Evolutionary conservation across 306 rosid genomes (phyloP).

Genomic region (Ormosia emarginata): DNA sequence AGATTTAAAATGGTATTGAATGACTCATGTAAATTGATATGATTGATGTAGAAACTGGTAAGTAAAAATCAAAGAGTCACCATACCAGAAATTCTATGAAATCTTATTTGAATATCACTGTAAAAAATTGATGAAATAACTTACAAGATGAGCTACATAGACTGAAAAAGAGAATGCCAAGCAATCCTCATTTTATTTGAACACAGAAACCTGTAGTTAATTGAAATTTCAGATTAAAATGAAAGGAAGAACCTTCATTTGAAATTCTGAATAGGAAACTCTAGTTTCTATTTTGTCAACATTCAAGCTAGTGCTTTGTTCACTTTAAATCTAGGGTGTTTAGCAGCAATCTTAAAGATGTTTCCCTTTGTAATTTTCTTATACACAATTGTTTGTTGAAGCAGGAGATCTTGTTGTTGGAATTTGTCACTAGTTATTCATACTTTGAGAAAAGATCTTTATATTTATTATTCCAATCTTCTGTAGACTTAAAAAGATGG

Average conservation of each 20-base stretch:
- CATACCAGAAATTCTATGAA: neutral
- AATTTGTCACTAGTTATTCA: no score
- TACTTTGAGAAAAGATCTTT: no score
- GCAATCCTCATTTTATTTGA: neutral
- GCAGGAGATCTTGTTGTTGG: no score
- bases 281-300: neutral
- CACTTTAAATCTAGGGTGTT: neutral
- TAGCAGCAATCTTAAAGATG: no score
- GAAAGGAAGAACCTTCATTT: neutral
- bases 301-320: neutral
- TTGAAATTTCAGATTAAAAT: neutral
- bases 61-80: neutral
- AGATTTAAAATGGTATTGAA: neutral
- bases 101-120: neutral
- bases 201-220: neutral
- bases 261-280: neutral
- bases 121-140: neutral
- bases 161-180: neutral
- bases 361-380: no score
- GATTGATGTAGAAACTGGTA: neutral
- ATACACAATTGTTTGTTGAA: no score
- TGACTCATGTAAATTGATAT: neutral
- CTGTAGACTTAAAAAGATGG: no score
- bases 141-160: neutral
- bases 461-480: no score